Evolutionary conservation across 2,329 filamentous ascomycete genomes (phyloP), one percentile per base, ranked within the genome.

Genomic region (Xylaria sp.): DNA sequence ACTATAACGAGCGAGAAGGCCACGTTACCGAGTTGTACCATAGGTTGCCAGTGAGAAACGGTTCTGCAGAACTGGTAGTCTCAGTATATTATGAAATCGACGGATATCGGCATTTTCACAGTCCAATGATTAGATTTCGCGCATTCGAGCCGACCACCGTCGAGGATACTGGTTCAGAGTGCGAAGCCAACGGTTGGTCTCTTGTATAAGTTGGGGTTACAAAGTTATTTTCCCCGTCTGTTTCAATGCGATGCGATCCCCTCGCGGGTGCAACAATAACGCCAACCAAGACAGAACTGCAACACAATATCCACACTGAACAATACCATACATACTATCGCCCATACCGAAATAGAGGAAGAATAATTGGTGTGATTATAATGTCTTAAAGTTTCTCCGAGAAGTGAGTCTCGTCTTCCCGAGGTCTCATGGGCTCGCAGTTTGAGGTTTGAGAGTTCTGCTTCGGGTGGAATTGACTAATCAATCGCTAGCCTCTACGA

Each of bases 1-100:
- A 49, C 0, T 25, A 31, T 15, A 3, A 15, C 17, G 28, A 12
- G 9, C 49, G 49, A 17, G 47, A 58, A 21, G 60, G 45, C 1
- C 57, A 3, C 2, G 51, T 60, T n/a, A 47, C 33, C 4, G 33
- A 52, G 43, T 21, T 57, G 7, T 60, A 3, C 5, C 38, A 33
- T 7, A 51, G 46, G 7, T 9, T 63, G 33, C 52, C 45, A 0
- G 57, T 57, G 1, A 12, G 19, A 15, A 31, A 57, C 19, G 61
- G 61, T 12, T 42, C 52, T 15, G 56, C 57, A 8, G 61, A 63
- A 31, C 38, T 63, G 2, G 28, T 60, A 6, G 8, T 63, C 17
- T 52, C 57, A 28, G 4, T 63, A 14, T 57, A 63, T 33, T 56
- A 47, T 25, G 57, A 53, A 11, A 49, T 49, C n/a, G 43, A 60